A percentile compares a stretch with the other conserved stretches of the same genome.
phyloP scores from a whole-genome alignment of 225 moss, liverwort and hornwort species.

The Sphagnum contortum region DNA sequence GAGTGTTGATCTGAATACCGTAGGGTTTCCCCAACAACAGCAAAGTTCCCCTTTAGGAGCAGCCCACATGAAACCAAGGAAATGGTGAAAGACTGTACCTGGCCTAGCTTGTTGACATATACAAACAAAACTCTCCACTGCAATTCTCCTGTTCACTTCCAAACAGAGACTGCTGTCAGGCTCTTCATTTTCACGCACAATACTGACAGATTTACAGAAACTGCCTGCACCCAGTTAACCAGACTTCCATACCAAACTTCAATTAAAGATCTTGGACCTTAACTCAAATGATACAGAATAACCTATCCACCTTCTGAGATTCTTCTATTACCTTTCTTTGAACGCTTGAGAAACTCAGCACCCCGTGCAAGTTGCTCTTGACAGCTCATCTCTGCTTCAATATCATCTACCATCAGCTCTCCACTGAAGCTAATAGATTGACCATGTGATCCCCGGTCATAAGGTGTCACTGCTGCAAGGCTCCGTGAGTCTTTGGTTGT shows the following conservation, averaged over 20 bases:
- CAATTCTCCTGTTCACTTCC: constrained; percentile 37
- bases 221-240: no score
- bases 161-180: neutral
- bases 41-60: no score
- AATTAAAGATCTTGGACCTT: no score
- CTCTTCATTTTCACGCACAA: neutral
- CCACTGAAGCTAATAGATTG: constrained; percentile 29
- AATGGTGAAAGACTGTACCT: constrained; percentile 13
- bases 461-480: constrained; percentile 59
- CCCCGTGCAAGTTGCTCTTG: constrained; percentile 58
- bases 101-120: constrained; percentile 54
- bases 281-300: no score
- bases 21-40: no score
- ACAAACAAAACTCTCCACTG: constrained; percentile 62
- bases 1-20: no score
- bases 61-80: no score
- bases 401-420: constrained; percentile 47
- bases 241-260: no score
- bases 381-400: constrained; percentile 60
- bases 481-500: constrained; percentile 54
- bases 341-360: constrained; percentile 55
- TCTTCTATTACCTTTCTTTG: constrained; percentile 32
- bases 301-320: no score
- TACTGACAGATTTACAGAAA: neutral
- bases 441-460: constrained; percentile 43